Percentiles rank a stretch among this genome's conserved stretches.
Evolutionary conservation across 768 basidiomycete species (phyloP).

Genomic region (Rhodotorula toruloides): DNA sequence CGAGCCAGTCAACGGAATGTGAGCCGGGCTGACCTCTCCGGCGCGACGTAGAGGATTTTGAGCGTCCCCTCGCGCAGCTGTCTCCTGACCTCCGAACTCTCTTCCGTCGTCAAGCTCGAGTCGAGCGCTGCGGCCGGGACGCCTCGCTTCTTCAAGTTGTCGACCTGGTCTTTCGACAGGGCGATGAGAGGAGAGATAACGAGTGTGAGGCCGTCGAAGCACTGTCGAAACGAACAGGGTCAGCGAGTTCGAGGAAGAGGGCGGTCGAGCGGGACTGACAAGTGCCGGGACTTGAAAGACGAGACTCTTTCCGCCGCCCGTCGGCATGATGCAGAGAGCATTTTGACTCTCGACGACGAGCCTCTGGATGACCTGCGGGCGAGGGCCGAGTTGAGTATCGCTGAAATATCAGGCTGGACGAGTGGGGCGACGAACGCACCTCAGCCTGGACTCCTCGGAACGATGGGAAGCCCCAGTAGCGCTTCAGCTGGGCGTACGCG

Average conservation of each 20-base stretch:
- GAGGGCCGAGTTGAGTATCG: background rate
- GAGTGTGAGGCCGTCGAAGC: slow-evolving; percentile 65
- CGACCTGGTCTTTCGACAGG: slow-evolving; percentile 63
- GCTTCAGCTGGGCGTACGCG: slow-evolving; percentile 45
- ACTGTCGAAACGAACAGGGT: slow-evolving; percentile 43
- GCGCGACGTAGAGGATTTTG: slow-evolving; percentile 55
- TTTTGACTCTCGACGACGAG: slow-evolving; percentile 51
- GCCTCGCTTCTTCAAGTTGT: slow-evolving; percentile 46
- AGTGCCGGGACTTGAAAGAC: slow-evolving; percentile 74
- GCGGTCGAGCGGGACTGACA: slow-evolving; percentile 44
- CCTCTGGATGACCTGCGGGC: slow-evolving; percentile 47
- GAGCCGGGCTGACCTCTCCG: slow-evolving; percentile 47
- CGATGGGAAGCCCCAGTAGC: slow-evolving; percentile 47
- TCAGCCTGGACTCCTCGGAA: slow-evolving; percentile 51
- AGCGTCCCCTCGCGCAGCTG: slow-evolving; percentile 49
- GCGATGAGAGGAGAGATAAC: slow-evolving; percentile 85
- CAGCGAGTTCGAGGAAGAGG: background rate
- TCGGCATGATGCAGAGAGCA: slow-evolving; percentile 72
- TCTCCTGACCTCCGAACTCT: slow-evolving; percentile 47
- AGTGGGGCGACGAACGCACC: slow-evolving; percentile 37
- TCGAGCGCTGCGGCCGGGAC: slow-evolving; percentile 51
- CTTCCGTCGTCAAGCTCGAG: slow-evolving; percentile 47
- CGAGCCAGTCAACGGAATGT: background rate
- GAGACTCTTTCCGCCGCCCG: slow-evolving; percentile 50
- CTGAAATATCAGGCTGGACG: too few relatives aligned